Percentiles rank a stretch among this genome's conserved stretches.
Evolutionary conservation across 306 rosid species (phyloP).

Genomic region (Herpetospermum pedunculosum): DNA sequence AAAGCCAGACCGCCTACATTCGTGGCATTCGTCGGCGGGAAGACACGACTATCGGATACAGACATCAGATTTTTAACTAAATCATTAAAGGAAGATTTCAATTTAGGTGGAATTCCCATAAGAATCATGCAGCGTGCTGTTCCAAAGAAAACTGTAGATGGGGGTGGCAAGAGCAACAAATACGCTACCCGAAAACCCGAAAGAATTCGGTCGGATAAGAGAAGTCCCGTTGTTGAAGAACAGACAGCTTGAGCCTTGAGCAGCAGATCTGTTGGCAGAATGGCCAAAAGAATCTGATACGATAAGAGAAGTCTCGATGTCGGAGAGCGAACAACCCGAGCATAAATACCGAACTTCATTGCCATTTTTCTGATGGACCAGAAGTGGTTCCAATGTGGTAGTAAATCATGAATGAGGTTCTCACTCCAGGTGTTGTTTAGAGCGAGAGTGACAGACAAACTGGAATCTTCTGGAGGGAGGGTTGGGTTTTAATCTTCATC

Average conservation of each 20-base stretch:
- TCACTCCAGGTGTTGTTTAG: neutral
- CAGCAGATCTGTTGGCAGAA: neutral
- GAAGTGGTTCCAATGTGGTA: neutral
- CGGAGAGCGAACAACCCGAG: neutral
- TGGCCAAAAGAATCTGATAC: neutral
- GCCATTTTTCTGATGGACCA: neutral
- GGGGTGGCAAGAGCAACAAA: conserved; percentile 28
- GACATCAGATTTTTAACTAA: conserved; percentile 65
- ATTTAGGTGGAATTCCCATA: conserved; percentile 92
- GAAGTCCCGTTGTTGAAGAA: conserved; percentile 12
- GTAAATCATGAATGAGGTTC: neutral
- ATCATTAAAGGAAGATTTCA: conserved; percentile 91
- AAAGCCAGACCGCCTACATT: conserved; percentile 94
- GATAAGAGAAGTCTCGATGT: neutral
- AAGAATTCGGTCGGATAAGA: conserved; percentile 54
- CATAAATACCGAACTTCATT: neutral
- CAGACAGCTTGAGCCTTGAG: neutral
- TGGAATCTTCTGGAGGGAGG: neutral
- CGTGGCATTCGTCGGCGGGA: conserved; percentile 79
- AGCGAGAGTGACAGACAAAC: neutral
- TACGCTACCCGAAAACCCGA: conserved; percentile 21
- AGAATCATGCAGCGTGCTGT: conserved; percentile 67
- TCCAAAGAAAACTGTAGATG: conserved; percentile 24
- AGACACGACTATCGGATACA: conserved; percentile 53
- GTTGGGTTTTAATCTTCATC: neutral